These are phyloP conservation scores for Davidsoniella virescens DNA, from an alignment of 2,329 filamentous ascomycete species.

Conservation along the genomic window DNA sequence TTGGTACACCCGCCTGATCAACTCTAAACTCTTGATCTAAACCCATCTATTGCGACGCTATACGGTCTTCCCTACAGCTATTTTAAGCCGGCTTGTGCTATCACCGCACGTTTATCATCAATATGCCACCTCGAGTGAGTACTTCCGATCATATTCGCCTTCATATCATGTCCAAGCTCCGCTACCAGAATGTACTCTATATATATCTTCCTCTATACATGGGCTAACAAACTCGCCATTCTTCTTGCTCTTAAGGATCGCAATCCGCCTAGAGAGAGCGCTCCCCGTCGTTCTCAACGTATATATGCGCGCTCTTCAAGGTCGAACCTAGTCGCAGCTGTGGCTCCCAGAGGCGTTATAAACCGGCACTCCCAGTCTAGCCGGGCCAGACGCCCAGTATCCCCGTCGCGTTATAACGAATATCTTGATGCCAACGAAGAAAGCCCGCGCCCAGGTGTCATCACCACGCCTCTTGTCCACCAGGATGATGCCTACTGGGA, in stretches of 20 bases:
- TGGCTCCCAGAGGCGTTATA: neutral
- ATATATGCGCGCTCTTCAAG: neutral
- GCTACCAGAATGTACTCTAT: neutral
- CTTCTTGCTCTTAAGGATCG: conserved; percentile 4
- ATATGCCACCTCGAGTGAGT: neutral
- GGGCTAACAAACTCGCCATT: conserved; percentile 4
- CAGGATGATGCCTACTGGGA: neutral
- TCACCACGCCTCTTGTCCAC: conserved; percentile 2
- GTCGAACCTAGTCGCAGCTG: neutral
- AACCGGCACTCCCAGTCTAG: neutral
- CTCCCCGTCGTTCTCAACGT: conserved; percentile 8
- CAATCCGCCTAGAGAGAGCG: neutral
- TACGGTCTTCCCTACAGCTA: no score
- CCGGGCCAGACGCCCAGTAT: neutral
- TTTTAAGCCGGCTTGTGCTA: neutral
- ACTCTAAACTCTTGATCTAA: neutral
- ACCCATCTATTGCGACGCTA: neutral
- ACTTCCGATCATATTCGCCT: neutral
- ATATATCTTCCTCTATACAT: conserved; percentile 2
- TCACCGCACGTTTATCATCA: no score
- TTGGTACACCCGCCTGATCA: neutral
- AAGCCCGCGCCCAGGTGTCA: neutral
- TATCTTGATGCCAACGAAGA: neutral
- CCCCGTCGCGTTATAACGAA: neutral
- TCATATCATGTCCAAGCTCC: no score